Base-by-base conservation (phyloP, 208 protist genomes). In the Herpetomonas tarakana region DNA sequence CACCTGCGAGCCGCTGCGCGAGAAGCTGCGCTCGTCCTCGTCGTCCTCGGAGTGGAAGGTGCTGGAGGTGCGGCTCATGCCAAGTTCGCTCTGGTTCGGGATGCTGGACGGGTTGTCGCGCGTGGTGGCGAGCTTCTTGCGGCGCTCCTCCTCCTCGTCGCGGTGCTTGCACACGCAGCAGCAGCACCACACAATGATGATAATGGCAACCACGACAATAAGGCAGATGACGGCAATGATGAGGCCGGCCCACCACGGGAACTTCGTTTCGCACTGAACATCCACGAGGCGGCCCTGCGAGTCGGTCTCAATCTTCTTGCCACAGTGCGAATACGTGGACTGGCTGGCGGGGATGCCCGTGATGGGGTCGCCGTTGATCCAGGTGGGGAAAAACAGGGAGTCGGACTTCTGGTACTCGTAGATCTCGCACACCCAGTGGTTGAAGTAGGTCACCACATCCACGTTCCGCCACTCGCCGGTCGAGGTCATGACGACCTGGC, bases 381-480 rank as follows among this genome's bases (percentile, higher is more conserved):
- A 86, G 31, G 79, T 86, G 12, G 79, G 71, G 53, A 79, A 81
- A 67, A 79, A 62, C 38, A 62, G 31, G 22, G 51, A 35, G 62
- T 90, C 83, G 7, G 58, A 68, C 25, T 45, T n/a, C 3, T 76
- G 58, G 64, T 77, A 86, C 44, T 76, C 65, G 69, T 90, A 90
- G 51, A 60, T 72, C 57, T 81, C 79, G 52, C 83, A 90, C 21
- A 90, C 62, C 68, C 73, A 89, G 58, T 79, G 54, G 26, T 26
- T 70, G 61, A 78, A 86, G 50, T 39, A 47, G n/a, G 71, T 69
- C 39, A 68, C 62, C 26, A 74, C 62, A 21, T 76, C 58, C 3
- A 53, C 68, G 65, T 90, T 90, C 9, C 45, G 45, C 83, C 83
- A 90, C 14, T 18, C 41, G 29, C 76, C 76, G 24, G 47, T 47